phyloP scores from a whole-genome alignment of 257 asterid genomes.

The Avicennia marina region DNA sequence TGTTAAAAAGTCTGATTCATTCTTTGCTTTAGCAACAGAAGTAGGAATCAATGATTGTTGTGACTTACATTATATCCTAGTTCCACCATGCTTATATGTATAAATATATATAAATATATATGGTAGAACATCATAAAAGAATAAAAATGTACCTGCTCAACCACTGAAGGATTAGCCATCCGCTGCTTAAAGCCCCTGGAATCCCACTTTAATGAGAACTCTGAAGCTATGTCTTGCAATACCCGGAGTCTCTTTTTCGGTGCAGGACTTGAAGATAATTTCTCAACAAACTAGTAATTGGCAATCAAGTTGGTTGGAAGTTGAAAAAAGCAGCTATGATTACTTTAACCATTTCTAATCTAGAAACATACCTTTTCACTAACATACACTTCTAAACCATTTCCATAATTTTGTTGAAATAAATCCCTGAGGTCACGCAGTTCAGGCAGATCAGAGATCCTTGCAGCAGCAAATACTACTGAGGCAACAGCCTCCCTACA shows the following conservation, averaged over 20 bases:
- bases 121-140: too few species aligned
- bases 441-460: constrained; percentile 97
- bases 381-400: constrained; percentile 57
- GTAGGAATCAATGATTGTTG: too few species aligned
- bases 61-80: too few species aligned
- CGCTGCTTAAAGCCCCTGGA: constrained; percentile 67
- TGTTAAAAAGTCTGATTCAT: too few species aligned
- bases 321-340: constrained; percentile 14
- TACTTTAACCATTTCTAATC: constrained; percentile 2
- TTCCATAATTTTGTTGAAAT: constrained; percentile 76
- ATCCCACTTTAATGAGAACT: constrained; percentile 83
- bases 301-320: constrained; percentile 27
- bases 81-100: too few species aligned
- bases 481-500: constrained; percentile 88
- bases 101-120: too few species aligned
- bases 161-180: constrained; percentile 49
- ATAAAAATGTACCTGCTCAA: constrained; percentile 46
- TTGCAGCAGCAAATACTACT: constrained; percentile 94
- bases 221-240: constrained; percentile 80
- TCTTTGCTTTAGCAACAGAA: too few species aligned
- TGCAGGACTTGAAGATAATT: constrained; percentile 52
- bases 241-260: constrained; percentile 58
- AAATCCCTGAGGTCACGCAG: constrained; percentile 84
- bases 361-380: constrained; percentile 69
- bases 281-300: constrained; percentile 74